Evolutionary conservation across 345 rosid genomes (phyloP).

Genomic region (Linum trigynum): DNA sequence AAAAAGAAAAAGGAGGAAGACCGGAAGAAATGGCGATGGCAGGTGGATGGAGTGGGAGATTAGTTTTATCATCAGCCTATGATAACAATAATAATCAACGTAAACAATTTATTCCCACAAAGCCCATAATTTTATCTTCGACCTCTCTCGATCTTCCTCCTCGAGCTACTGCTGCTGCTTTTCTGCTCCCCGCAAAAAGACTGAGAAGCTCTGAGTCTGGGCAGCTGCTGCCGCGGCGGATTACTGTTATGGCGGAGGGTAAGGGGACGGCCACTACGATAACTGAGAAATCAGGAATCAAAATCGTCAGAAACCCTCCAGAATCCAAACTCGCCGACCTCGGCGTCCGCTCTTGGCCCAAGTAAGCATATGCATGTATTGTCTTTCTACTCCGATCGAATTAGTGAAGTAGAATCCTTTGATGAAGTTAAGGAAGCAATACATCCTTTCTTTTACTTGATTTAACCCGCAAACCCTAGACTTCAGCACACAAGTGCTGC

Average conservation of each 20-base stretch:
- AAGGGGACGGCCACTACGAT: slow-evolving; percentile 20
- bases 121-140: neutral
- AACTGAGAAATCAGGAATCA: slow-evolving; percentile 61
- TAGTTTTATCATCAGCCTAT: neutral
- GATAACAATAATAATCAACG: neutral
- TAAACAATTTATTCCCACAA: neutral
- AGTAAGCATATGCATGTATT: slow-evolving; percentile 25
- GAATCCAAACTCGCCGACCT: slow-evolving; percentile 66
- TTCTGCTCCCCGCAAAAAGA: neutral
- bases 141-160: neutral
- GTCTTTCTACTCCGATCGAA: no score
- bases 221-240: neutral
- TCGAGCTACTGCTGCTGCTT: neutral
- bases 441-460: neutral
- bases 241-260: slow-evolving; percentile 17
- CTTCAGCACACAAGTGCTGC: no score
- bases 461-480: neutral
- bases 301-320: slow-evolving; percentile 56
- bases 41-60: neutral
- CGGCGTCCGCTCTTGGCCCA: slow-evolving; percentile 76
- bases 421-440: neutral
- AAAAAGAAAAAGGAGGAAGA: neutral
- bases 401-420: neutral
- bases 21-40: neutral
- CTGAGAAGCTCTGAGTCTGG: neutral